phyloP scores from a whole-genome alignment of 225 moss, liverwort and hornwort species.

The Bryum argenteum region DNA sequence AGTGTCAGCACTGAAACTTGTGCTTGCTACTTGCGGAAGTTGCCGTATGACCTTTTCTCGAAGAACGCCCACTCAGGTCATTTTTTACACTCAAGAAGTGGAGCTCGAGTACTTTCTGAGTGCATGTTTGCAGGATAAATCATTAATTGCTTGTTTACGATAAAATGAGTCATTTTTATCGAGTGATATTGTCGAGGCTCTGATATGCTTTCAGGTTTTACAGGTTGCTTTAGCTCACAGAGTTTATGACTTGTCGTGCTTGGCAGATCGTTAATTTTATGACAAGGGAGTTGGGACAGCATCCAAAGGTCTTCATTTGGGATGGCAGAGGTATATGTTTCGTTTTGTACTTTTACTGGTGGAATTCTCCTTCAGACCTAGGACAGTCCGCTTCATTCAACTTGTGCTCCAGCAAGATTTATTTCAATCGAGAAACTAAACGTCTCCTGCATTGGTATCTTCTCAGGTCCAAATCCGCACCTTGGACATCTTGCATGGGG shows the following conservation, averaged over 20 bases:
- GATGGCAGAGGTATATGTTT: constrained; percentile 76
- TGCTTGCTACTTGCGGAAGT: constrained; percentile 83
- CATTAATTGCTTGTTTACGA: not conserved
- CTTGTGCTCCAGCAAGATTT: not conserved
- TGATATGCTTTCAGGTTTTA: constrained; percentile 4
- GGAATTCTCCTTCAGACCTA: not conserved
- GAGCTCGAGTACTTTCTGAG: not conserved
- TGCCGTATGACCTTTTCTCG: constrained; percentile 83
- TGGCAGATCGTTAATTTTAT: constrained; percentile 65
- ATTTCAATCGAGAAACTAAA: constrained; percentile 20
- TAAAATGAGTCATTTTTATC: not conserved
- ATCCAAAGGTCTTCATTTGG: constrained; percentile 83
- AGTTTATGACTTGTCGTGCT: constrained; percentile 9
- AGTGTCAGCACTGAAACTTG: constrained; percentile 73
- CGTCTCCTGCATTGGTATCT: constrained; percentile 19
- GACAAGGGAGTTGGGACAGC: constrained; percentile 65
- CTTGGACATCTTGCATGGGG: constrained; percentile 97
- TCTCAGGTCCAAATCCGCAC: constrained; percentile 87
- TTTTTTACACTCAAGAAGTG: not conserved
- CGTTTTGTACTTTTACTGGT: constrained; percentile 2
- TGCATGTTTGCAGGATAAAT: not conserved
- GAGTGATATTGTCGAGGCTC: not conserved
- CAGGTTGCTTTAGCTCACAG: constrained; percentile 15
- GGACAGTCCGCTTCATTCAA: not conserved
- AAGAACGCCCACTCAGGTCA: constrained; percentile 77